Evolutionary conservation across 2,329 filamentous ascomycete species (phyloP).

Genomic region (Fusarium austroafricanum): DNA sequence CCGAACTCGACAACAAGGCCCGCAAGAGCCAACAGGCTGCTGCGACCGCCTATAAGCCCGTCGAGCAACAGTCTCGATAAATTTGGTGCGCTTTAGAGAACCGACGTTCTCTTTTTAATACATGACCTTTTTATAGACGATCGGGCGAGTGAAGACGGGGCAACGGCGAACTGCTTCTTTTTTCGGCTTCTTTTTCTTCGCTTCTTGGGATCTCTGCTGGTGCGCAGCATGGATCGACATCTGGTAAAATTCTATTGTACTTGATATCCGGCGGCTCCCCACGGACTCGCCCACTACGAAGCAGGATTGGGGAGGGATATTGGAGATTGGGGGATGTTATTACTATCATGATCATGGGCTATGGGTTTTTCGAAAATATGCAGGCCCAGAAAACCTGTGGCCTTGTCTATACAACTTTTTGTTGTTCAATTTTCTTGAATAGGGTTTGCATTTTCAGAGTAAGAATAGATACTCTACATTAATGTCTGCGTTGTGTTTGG

Average conservation of each 20-base stretch:
- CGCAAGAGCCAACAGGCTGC: slow-evolving; percentile 47
- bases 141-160: slow-evolving; percentile 27
- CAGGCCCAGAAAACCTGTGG: slow-evolving; percentile 28
- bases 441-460: slow-evolving; percentile 40
- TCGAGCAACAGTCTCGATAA: slow-evolving; percentile 49
- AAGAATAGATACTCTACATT: slow-evolving; percentile 35
- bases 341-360: slow-evolving; percentile 46
- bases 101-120: slow-evolving; percentile 39
- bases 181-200: slow-evolving; percentile 29
- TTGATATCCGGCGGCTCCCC: slow-evolving; percentile 27
- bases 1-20: slow-evolving; percentile 63
- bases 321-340: slow-evolving; percentile 33
- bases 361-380: slow-evolving; percentile 41
- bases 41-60: slow-evolving; percentile 51
- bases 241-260: slow-evolving; percentile 30
- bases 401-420: slow-evolving; percentile 37
- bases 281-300: slow-evolving; percentile 12
- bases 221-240: slow-evolving; percentile 16
- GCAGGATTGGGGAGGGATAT: slow-evolving; percentile 18
- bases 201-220: slow-evolving; percentile 21
- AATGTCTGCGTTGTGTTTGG: slow-evolving; percentile 3
- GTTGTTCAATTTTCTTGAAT: slow-evolving; percentile 40
- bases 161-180: slow-evolving; percentile 32
- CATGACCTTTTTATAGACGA: slow-evolving; percentile 46
- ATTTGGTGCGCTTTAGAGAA: slow-evolving; percentile 17